A percentile compares a stretch with the other conserved stretches of the same genome.
Evolutionary conservation across 768 basidiomycete genomes (phyloP).

Genomic region (Dioszegia hungarica): DNA sequence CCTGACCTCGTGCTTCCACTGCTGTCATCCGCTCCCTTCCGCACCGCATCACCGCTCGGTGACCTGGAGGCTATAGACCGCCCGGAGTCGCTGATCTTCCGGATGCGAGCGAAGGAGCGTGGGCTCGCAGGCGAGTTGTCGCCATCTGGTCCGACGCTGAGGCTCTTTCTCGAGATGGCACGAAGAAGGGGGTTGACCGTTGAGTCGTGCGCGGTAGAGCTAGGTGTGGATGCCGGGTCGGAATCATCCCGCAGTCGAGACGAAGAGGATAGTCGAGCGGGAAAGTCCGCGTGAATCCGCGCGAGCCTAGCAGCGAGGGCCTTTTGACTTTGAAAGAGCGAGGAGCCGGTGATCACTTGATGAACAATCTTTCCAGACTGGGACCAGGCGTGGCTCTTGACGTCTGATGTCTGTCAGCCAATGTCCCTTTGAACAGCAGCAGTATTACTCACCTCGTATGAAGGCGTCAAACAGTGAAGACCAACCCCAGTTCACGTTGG

Average conservation of each 20-base stretch:
- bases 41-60: no score
- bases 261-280: background rate
- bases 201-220: no score
- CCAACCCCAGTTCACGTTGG: constrained; percentile 48
- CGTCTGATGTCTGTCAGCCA: background rate
- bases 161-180: background rate
- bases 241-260: background rate
- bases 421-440: background rate
- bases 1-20: background rate
- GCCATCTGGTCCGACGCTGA: no score
- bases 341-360: constrained; percentile 19
- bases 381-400: constrained; percentile 11
- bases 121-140: no score
- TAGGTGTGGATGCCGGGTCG: no score
- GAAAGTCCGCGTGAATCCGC: background rate
- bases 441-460: constrained; percentile 34
- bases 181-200: background rate
- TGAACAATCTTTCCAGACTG: constrained; percentile 24
- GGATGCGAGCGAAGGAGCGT: no score
- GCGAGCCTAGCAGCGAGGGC: no score
- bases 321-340: no score
- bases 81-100: no score
- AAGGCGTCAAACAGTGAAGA: constrained; percentile 47
- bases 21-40: background rate
- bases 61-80: no score